Evolutionary conservation across 2,329 filamentous ascomycete species (phyloP), one percentile per base, ranked within the genome.

Genomic region (Aspergillus transmontanensis): DNA sequence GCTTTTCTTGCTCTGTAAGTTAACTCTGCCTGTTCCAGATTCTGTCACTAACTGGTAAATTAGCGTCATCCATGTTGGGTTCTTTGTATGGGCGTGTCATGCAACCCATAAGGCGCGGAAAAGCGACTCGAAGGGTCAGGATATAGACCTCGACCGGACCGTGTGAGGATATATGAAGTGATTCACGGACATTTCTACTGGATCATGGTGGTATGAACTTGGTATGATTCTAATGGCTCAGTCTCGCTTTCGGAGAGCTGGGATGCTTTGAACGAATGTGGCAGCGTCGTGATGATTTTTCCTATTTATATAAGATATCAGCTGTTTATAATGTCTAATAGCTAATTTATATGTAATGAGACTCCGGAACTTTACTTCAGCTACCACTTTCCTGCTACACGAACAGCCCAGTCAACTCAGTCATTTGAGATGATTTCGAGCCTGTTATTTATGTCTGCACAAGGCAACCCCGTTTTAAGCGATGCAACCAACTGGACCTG

Each of bases 31-130:
- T 0, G 3, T 39, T 46, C 14, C 14, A 2, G 14, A 23, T 23
- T 21, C 16, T 30, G n/a, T 6, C 19, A n/a, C 45, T 56, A 21
- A 59, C 23, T 6, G 3, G 11, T 6, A 6, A 0, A 9, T 7
- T 34, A 64, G 63, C 3, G 2, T 62, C 14, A 62, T 64, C n/a
- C 60, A 64, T 21, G 56, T 64, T 55, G 59, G 63, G 21, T 59
- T 62, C 14, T 64, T 64, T 26, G 63, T 58, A 9, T 58, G 60
- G 60, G 50, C 57, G 10, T 64, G 63, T 21, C 34, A 53, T 10
- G 56, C 60, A 2, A 54, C 57, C 11, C 41, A 64, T 39, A 59
- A 59, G 36, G n/a, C 43, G 34, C 63, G 63, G 26, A 64, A 62
- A 43, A 51, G 58, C 10, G 26, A 19, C 45, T 51, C 32, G 14